These are phyloP conservation scores for Cicer judaicum DNA, from an alignment of 306 rosid species.

Conservation along the genomic window DNA sequence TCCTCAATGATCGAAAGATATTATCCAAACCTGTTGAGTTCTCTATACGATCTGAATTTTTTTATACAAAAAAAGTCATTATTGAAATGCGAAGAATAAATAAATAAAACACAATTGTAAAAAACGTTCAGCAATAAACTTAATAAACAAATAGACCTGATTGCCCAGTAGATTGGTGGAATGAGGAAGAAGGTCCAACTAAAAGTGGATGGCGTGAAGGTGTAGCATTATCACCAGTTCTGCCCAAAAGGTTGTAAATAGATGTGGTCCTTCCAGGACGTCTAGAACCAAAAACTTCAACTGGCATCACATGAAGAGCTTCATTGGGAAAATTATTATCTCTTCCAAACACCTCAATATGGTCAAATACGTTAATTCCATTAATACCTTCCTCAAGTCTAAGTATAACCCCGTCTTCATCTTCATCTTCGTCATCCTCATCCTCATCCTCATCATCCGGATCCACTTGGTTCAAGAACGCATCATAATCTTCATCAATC, in stretches of 20 bases:
- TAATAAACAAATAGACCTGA: conserved; percentile 53
- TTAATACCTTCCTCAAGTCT: conserved; percentile 98
- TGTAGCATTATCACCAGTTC: conserved; percentile 78
- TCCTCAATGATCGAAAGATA: conserved; percentile 85
- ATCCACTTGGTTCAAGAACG: conserved; percentile 73
- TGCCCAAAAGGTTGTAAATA: conserved; percentile 91
- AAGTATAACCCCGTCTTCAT: conserved; percentile 88
- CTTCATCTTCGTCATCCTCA: conserved; percentile 78
- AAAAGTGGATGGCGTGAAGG: conserved; percentile 91
- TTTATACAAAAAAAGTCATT: neutral
- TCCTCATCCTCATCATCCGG: conserved; percentile 81
- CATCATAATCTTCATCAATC: conserved; percentile 73
- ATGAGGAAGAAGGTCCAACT: conserved; percentile 73
- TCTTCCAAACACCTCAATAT: conserved; percentile 93
- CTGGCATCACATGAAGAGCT: conserved; percentile 92
- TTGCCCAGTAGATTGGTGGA: conserved; percentile 61
- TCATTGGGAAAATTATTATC: conserved; percentile 84
- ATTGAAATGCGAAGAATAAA: conserved; percentile 11
- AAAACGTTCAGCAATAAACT: conserved; percentile 22
- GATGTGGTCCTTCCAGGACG: conserved; percentile 96
- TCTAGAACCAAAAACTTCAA: conserved; percentile 95
- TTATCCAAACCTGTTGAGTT: conserved; percentile 75
- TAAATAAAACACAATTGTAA: neutral
- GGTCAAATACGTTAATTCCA: conserved; percentile 95
- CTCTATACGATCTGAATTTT: conserved; percentile 68